Percentiles rank a stretch among this genome's conserved stretches.
These are phyloP conservation scores for Pseudopyricularia cyperi DNA, from an alignment of 2,329 filamentous ascomycete species.

Conservation along the genomic window DNA sequence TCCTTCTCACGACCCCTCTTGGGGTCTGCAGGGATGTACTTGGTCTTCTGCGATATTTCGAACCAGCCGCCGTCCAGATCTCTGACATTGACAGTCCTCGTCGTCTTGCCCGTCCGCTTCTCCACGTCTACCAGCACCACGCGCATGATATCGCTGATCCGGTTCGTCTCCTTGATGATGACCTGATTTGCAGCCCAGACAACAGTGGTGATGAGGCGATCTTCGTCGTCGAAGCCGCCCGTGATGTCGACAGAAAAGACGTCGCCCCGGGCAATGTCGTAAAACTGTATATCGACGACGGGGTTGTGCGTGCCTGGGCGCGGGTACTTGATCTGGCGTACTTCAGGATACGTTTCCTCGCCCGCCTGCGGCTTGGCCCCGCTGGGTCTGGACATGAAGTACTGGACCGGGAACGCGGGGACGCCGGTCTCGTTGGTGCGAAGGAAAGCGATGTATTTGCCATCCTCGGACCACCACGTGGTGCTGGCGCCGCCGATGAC, in stretches of 20 bases:
- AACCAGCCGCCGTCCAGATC: constrained; percentile 95
- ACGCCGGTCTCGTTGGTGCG: constrained; percentile 89
- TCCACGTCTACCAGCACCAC: constrained; percentile 74
- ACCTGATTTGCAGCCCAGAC: constrained; percentile 81
- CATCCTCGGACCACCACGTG: constrained; percentile 92
- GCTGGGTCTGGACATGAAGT: constrained; percentile 79
- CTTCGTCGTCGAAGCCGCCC: constrained; percentile 64
- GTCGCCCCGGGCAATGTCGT: constrained; percentile 65
- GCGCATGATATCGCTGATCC: constrained; percentile 83
- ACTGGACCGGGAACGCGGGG: constrained; percentile 84
- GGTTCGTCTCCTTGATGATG: constrained; percentile 82
- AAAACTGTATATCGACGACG: constrained; percentile 76
- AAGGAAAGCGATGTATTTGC: constrained; percentile 79
- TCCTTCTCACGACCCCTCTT: constrained; percentile 63
- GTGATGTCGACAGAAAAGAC: constrained; percentile 68
- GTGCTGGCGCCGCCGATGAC: constrained; percentile 69
- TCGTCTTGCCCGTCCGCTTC: constrained; percentile 59
- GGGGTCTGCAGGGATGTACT: constrained; percentile 74
- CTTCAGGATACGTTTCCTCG: constrained; percentile 81
- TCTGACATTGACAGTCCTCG: constrained; percentile 67
- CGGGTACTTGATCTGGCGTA: constrained; percentile 89
- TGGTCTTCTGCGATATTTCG: constrained; percentile 78
- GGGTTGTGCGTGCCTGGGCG: constrained; percentile 93
- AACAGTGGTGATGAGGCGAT: constrained; percentile 86
- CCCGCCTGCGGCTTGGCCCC: constrained; percentile 54